These are phyloP conservation scores for Sutorius eximius DNA, from an alignment of 1,284 basidiomycete genomes.

Conservation along the genomic window DNA sequence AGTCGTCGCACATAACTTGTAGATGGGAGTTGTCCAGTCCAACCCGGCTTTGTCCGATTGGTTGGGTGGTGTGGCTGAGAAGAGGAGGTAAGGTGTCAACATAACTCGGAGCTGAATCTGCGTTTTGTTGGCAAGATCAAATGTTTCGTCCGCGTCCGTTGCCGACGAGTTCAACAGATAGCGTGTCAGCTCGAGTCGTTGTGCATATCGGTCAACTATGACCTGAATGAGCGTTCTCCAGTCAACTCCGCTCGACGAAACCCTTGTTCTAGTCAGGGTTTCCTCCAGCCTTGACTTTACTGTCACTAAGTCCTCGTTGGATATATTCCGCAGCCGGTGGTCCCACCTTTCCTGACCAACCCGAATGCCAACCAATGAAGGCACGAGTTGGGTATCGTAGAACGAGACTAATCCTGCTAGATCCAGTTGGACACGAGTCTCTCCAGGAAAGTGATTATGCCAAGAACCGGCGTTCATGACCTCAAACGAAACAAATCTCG, in stretches of 20 bases:
- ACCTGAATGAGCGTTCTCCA: constrained; percentile 44
- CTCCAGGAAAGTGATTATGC: constrained; percentile 39
- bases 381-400: constrained; percentile 36
- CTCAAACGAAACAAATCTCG: constrained; percentile 8
- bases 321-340: constrained; percentile 36
- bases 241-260: constrained; percentile 39
- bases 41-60: background rate
- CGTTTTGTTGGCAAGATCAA: constrained; percentile 13
- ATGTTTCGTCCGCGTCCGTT: constrained; percentile 1
- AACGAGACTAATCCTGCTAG: constrained; percentile 33
- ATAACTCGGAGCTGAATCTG: constrained; percentile 27
- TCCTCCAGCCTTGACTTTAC: constrained; percentile 26
- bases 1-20: constrained; percentile 34
- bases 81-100: constrained; percentile 26
- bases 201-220: constrained; percentile 43
- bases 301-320: constrained; percentile 17
- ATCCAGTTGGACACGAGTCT: constrained; percentile 38
- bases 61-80: constrained; percentile 3
- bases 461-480: constrained; percentile 31
- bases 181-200: constrained; percentile 41
- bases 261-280: constrained; percentile 15
- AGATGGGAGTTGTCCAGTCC: constrained; percentile 31
- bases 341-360: constrained; percentile 28
- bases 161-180: constrained; percentile 35
- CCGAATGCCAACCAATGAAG: constrained; percentile 31